These are phyloP conservation scores for Exophiala aquamarina DNA, from an alignment of 2,329 filamentous ascomycete species.

Conservation along the genomic window DNA sequence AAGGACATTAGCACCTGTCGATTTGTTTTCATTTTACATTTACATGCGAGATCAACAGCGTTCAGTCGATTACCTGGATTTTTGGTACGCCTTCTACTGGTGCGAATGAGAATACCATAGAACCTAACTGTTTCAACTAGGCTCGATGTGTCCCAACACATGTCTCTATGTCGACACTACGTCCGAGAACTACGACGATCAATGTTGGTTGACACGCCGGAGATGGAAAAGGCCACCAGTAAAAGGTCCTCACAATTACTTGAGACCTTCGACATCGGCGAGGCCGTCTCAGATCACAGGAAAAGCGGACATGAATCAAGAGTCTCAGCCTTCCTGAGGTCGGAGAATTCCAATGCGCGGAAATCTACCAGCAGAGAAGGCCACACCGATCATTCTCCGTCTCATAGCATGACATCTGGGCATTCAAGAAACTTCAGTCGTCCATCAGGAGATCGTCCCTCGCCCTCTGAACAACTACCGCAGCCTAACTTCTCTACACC, in stretches of 20 bases:
- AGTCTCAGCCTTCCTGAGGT: conserved; percentile 82
- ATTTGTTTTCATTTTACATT: conserved; percentile 98
- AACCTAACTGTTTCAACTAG: conserved; percentile 47
- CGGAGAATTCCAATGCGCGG: conserved; percentile 35
- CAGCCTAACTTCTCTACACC: conserved; percentile 63
- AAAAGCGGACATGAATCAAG: conserved; percentile 82
- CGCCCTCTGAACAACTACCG: conserved; percentile 48
- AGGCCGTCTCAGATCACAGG: conserved; percentile 42
- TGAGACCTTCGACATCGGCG: conserved; percentile 68
- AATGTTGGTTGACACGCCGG: conserved; percentile 88
- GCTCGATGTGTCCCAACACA: conserved; percentile 99
- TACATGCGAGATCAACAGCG: conserved; percentile 99
- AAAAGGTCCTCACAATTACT: conserved; percentile 82
- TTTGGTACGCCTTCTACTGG: conserved; percentile 70
- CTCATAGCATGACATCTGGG: conserved; percentile 47
- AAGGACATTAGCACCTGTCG: conserved; percentile 90
- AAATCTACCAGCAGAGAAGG: conserved; percentile 37
- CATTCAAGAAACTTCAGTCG: conserved; percentile 32
- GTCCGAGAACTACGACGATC: conserved; percentile 92
- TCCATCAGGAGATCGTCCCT: conserved; percentile 30
- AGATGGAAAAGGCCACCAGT: conserved; percentile 76
- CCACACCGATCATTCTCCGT: conserved; percentile 21
- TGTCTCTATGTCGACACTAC: conserved; percentile 94
- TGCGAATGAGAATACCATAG: conserved; percentile 6
- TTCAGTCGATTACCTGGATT: conserved; percentile 96